Base-by-base conservation (phyloP, 768 basidiomycete genomes). In the Lactifluus rugatus region DNA sequence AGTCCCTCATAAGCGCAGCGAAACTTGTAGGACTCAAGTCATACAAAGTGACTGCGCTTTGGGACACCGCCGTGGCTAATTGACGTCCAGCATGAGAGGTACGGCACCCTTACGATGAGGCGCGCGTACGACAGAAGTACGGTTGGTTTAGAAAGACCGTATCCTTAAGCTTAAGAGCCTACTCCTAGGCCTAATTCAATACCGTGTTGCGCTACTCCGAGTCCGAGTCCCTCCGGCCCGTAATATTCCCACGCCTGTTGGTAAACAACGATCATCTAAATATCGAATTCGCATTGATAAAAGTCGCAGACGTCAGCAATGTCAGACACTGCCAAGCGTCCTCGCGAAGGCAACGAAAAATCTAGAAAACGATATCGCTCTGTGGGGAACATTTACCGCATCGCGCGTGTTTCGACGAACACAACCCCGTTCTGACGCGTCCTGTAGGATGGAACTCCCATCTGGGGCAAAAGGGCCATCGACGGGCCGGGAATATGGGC, bases 401-500 rank as follows among this genome's bases (percentile, higher is more conserved):
- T 34, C 8, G 13, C 13, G 34, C 17, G 3, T 17, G 26, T 59
- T 26, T n/a, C 44, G 17, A 47, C 28, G 28, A 31, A 31, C 3
- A 28, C 3, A 31, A 31, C 23, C 14, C 8, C 26, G 9, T 31
- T 48, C 57, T 48, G 19, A 48, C 46, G 6, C 3, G 19, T 17
- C 6, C 13, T 39, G 11, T 62, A 87, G 85, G 84, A 87, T 65
- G 85, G 85, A 5, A 80, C 81, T 2, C 78, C 82, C 17, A 76
- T 83, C 28, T 85, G 84, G 83, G 77, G 72, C 21, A 87, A 81
- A 69, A 72, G 79, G 44, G 70, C 74, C 25, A 78, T 91, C 57
- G 85, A 87, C 59, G 90, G 90, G 9, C 90, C 90, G 19, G 89
- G 90, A 17, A 72, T 93, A 19, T 93, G 90, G 89, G 86, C 82